Base-by-base conservation (phyloP, 768 basidiomycete genomes). In the Daedaleopsis nitida region DNA sequence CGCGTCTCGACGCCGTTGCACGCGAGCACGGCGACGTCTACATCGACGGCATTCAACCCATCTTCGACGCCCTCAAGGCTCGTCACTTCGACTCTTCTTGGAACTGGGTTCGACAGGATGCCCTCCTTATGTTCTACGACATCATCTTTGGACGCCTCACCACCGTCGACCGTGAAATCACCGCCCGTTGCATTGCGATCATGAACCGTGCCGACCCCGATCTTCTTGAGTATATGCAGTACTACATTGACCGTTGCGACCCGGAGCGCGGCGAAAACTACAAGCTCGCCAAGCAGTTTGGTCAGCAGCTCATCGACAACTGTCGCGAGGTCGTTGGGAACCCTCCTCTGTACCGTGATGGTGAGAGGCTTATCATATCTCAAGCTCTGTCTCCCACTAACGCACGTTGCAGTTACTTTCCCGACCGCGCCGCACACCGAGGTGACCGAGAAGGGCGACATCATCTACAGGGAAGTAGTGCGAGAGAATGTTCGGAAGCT, bases 51-150 rank as follows among this genome's bases (percentile, higher is more conserved):
- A 96, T 98, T 62, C 91, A 96, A 70, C 97, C 97, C 11, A 82
- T 85, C 59, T 99, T 99, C 75, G 93, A 96, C 70, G 88, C 92
- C 2, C 81, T 98, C 69, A 98, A 99, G 76, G 97, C 96, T 13
- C 92, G 97, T 49, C 95, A 90, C 72, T 98, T 99, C 80, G 96
- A 98, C 73, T 98, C 96, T 2, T 94, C 91, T 7, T 99, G 96
- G 97, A 99, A 99, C 72, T 99, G 97, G 97, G 96, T 91, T 48
- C 89, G 96, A 62, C 97, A 99, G 77, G 96, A 97, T 63, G 94
- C 95, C 16, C 81, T 98, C 27, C 79, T 94, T 61, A 96, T 99
- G 94, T 98, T 88, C 79, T 98, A 96, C 76, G 96, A 98, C 74
- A 97, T 99, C 77, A 94, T 99, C 68, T 94, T 95, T 67, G 97